Evolutionary conservation across 306 rosid species (phyloP).

Genomic region (Vigna unguiculata): DNA sequence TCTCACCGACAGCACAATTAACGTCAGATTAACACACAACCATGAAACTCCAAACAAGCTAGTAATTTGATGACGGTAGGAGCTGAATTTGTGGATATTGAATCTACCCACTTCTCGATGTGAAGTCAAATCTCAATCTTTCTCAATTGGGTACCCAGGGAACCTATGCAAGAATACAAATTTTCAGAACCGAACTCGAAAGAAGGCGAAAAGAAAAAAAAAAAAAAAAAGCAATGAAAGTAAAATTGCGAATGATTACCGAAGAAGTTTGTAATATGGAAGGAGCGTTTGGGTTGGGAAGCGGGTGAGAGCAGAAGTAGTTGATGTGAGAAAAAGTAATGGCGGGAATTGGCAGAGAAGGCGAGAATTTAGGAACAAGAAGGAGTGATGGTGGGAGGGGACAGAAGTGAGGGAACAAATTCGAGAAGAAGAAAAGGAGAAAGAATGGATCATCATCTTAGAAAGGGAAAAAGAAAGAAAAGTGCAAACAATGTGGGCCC

Average conservation of each 20-base stretch:
- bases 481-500: constrained; percentile 56
- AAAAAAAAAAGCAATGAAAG: background rate
- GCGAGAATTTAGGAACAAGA: constrained; percentile 42
- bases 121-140: constrained; percentile 27
- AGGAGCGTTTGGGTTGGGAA: background rate
- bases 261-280: background rate
- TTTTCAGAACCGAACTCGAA: background rate
- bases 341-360: constrained; percentile 23
- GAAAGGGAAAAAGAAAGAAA: constrained; percentile 45
- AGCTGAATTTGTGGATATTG: constrained; percentile 16
- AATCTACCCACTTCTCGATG: background rate
- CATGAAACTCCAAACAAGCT: background rate
- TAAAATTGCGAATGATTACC: constrained; percentile 5
- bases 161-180: background rate
- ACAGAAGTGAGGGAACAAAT: constrained; percentile 38
- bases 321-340: constrained; percentile 35
- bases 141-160: background rate
- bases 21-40: background rate
- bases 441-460: background rate
- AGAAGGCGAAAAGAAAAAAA: background rate
- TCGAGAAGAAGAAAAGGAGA: background rate
- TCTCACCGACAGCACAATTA: constrained; percentile 26
- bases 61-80: background rate
- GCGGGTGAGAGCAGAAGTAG: constrained; percentile 29
- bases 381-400: constrained; percentile 5